Percentiles rank a stretch among this genome's conserved stretches.
phyloP scores from a whole-genome alignment of 352 stramenopile species.

The Pythium folliculosum region DNA sequence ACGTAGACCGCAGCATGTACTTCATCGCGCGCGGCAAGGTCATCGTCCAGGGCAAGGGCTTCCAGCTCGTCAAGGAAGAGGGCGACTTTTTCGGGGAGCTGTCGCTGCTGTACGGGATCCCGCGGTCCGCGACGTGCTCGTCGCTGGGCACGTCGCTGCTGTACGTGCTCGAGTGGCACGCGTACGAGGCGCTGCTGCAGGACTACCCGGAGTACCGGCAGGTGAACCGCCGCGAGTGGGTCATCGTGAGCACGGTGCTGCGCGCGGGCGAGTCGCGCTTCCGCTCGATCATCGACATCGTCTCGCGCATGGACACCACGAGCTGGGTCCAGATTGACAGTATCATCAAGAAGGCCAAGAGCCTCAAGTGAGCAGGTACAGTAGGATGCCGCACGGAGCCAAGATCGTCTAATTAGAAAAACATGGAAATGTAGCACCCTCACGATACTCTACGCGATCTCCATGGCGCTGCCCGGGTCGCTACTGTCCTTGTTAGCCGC shows the following conservation, averaged over 20 bases:
- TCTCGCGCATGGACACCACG: conserved; percentile 58
- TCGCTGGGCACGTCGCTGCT: conserved; percentile 68
- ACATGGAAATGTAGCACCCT: not conserved
- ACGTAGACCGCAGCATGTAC: conserved; percentile 77
- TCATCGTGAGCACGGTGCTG: conserved; percentile 67
- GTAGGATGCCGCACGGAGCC: too few species aligned
- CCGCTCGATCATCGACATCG: conserved; percentile 66
- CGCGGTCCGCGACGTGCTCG: conserved; percentile 68
- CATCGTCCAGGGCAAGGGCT: conserved; percentile 58
- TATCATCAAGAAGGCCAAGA: conserved; percentile 76
- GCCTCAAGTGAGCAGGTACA: conserved; percentile 27
- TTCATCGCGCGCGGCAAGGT: conserved; percentile 68
- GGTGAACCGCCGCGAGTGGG: conserved; percentile 75
- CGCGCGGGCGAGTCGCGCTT: conserved; percentile 64
- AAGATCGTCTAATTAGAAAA: conserved; percentile 1
- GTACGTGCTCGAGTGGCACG: conserved; percentile 78
- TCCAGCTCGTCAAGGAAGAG: conserved; percentile 76
- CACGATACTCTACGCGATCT: conserved; percentile 16
- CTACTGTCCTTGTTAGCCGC: not conserved
- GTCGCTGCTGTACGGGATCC: conserved; percentile 72
- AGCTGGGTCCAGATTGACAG: conserved; percentile 66
- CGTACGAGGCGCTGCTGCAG: conserved; percentile 67
- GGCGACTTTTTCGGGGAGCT: conserved; percentile 81
- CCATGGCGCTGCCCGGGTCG: conserved; percentile 17
- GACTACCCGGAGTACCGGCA: conserved; percentile 76